Evolutionary conservation across 2,329 filamentous ascomycete genomes (phyloP).

Genomic region (Aspergillus pseudoviridinutans): DNA sequence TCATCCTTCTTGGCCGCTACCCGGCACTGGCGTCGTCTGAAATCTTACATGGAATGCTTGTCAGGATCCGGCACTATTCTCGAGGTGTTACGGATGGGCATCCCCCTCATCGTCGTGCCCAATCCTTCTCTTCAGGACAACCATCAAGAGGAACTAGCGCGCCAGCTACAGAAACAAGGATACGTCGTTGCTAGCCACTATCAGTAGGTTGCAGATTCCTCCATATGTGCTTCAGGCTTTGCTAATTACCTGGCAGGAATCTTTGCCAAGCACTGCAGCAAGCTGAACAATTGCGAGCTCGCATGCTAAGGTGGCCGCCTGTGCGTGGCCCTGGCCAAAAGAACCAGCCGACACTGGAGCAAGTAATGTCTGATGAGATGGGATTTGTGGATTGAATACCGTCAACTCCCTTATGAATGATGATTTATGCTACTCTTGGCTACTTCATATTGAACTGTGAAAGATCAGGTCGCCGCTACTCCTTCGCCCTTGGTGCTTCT

Average conservation of each 20-base stretch:
- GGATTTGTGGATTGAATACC: conserved; percentile 49
- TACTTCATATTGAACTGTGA: neutral
- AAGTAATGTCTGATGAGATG: conserved; percentile 56
- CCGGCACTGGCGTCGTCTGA: neutral
- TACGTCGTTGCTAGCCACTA: conserved; percentile 72
- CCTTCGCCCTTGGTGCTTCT: neutral
- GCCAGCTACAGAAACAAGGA: conserved; percentile 66
- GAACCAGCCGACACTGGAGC: conserved; percentile 42
- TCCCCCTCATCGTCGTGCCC: conserved; percentile 83
- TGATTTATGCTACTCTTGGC: neutral
- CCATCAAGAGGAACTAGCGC: conserved; percentile 83
- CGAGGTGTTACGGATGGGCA: conserved; percentile 68
- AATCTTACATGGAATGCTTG: neutral
- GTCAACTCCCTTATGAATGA: neutral
- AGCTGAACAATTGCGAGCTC: conserved; percentile 45
- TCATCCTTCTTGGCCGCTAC: conserved; percentile 16
- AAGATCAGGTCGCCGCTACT: neutral
- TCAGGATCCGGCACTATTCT: conserved; percentile 85
- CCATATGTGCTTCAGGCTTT: neutral
- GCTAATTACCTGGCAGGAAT: conserved; percentile 35
- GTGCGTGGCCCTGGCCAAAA: conserved; percentile 43
- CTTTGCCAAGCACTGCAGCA: conserved; percentile 46
- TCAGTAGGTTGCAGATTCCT: conserved; percentile 47
- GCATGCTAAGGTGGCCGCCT: conserved; percentile 49
- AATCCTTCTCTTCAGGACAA: conserved; percentile 81